Evolutionary conservation across 495 filamentous ascomycete species (phyloP).

Genomic region (Beverwykella pulmonaria): DNA sequence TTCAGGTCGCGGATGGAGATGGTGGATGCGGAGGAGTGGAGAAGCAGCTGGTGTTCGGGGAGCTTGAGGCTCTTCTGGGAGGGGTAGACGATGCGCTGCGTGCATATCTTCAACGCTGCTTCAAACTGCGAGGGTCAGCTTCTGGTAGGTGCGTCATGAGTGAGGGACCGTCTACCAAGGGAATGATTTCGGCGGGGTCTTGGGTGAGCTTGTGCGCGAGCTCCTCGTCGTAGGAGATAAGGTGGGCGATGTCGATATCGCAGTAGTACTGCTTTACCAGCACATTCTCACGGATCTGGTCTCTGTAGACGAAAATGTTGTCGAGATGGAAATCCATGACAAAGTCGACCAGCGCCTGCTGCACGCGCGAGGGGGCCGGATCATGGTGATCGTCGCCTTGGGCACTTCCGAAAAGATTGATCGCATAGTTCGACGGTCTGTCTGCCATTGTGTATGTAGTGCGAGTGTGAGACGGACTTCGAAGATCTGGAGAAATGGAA

Average conservation of each 20-base stretch:
- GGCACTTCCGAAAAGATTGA: constrained; percentile 69
- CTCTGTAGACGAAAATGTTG: constrained; percentile 95
- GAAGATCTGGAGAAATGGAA: neutral
- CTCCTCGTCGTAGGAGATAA: constrained; percentile 96
- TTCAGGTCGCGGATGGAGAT: constrained; percentile 93
- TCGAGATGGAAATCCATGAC: constrained; percentile 94
- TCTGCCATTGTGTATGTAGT: constrained; percentile 63
- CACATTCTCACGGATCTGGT: constrained; percentile 94
- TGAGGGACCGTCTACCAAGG: no score
- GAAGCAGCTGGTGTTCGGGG: constrained; percentile 91
- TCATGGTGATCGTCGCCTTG: constrained; percentile 59
- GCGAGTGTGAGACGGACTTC: neutral
- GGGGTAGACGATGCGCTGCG: constrained; percentile 83
- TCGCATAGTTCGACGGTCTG: constrained; percentile 78
- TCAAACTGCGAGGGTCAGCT: constrained; percentile 70
- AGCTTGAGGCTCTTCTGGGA: constrained; percentile 69
- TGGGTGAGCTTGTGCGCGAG: constrained; percentile 87
- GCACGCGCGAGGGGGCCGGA: constrained; percentile 58
- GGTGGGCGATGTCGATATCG: constrained; percentile 93
- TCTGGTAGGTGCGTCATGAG: constrained; percentile 8
- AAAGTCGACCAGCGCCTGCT: constrained; percentile 68
- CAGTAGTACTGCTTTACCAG: constrained; percentile 94
- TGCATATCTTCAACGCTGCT: constrained; percentile 83
- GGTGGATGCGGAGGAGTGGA: constrained; percentile 87
- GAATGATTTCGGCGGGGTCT: constrained; percentile 90